A percentile compares a stretch with the other conserved stretches of the same genome.
Evolutionary conservation across 2,329 filamentous ascomycete genomes (phyloP).

Genomic region (Stachybotrys echinatus): DNA sequence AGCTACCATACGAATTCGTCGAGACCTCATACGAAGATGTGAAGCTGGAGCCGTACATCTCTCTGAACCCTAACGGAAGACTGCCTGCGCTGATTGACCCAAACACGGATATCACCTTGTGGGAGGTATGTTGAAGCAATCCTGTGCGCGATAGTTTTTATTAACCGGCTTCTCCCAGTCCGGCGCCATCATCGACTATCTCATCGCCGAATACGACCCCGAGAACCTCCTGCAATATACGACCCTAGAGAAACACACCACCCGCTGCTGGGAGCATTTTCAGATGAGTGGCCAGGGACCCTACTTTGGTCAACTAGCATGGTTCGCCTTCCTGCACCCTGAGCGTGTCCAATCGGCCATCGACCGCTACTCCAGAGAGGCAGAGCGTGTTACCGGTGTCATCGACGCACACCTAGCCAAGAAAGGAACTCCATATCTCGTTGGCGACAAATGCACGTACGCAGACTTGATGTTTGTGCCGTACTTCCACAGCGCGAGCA

Average conservation of each 20-base stretch:
- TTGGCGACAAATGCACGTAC: conserved; percentile 35
- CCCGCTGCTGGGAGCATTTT: not conserved
- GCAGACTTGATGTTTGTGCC: conserved; percentile 32
- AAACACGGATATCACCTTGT: conserved; percentile 22
- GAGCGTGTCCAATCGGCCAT: conserved; percentile 37
- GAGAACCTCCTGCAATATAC: conserved; percentile 6
- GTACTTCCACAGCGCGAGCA: conserved; percentile 10
- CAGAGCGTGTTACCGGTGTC: conserved; percentile 38
- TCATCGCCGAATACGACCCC: conserved; percentile 12
- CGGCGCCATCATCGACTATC: conserved; percentile 14
- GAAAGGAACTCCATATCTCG: conserved; percentile 22
- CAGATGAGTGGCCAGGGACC: conserved; percentile 34
- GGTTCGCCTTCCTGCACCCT: conserved; percentile 28
- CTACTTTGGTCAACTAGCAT: conserved; percentile 35
- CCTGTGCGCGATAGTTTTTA: not conserved
- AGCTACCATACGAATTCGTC: conserved; percentile 17
- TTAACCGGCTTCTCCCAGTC: not conserved
- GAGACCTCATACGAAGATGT: conserved; percentile 14
- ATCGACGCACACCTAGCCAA: conserved; percentile 32
- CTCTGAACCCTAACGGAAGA: conserved; percentile 25
- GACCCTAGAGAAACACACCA: not conserved
- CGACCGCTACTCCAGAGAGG: conserved; percentile 40
- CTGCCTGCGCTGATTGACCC: conserved; percentile 23
- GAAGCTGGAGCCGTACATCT: conserved; percentile 17
- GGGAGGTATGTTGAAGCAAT: conserved; percentile 4